Base-by-base conservation (phyloP, 2,329 filamentous ascomycete species). In the Fusarium keratoplasticum region DNA sequence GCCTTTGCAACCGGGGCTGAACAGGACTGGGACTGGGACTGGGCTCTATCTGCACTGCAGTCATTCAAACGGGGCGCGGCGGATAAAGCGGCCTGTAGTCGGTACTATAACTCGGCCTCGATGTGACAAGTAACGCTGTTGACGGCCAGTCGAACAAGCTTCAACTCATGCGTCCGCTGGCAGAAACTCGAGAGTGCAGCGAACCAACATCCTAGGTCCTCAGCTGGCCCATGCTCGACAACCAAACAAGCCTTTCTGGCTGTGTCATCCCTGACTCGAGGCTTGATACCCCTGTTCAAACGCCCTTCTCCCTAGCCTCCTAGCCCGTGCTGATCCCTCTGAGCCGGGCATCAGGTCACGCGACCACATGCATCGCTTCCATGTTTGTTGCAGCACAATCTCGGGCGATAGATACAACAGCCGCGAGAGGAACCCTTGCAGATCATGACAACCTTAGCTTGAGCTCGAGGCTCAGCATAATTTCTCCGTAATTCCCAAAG, bases 321-420 rank as follows among this genome's bases (percentile, higher is more conserved):
- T 22, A 22, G 20, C 18, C 44, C 13, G 2, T 54, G 60, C 25
- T 52, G 60, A 52, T 62, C 42, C 60, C 60, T 62, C 60, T 52
- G 14, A 62, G 44, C 60, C 44, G 60, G 20, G 60, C 14, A 62
- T 52, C 22, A 36, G 44, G 60, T 62, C 60, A 62, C 60, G 60
- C 60, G 60, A 62, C 44, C 60, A 62, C 22, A 31, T 29, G 40
- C 44, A 52, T 27, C 16, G 22, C 22, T 47, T 36, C 6, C 27
- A 29, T 58, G 22, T 27, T 31, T 20, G 47, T 31, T 31, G 29
- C 20, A 18, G 27, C n/a, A 33, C 22, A 33, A 47, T 20, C 29
- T 61, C 10, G 25, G n/a, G 27, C 14, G 42, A 27, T 27, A 29
- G 16, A 52, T n/a, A 20, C 11, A 54, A 20, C 33, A 62, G 8